A percentile compares a stretch with the other conserved stretches of the same genome.
Conservation (phyloP, 2,329 filamentous ascomycete species). For the Mycocentrospora acerina region DNA sequence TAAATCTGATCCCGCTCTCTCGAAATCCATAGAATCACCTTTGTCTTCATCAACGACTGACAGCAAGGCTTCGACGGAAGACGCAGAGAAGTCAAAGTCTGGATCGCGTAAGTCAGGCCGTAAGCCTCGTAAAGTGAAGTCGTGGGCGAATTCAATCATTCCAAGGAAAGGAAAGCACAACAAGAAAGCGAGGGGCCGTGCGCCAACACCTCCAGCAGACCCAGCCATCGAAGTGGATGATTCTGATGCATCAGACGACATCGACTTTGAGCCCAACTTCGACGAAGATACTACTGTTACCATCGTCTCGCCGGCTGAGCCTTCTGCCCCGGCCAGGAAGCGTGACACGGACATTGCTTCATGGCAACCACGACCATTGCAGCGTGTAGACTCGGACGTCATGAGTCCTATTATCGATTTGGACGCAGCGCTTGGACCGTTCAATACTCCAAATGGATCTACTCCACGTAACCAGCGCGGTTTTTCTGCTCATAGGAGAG, state of each 20-base stretch:
- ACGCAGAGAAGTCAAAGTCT: slow-evolving; percentile 47
- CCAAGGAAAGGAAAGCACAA: slow-evolving; percentile 60
- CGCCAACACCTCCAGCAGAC: slow-evolving; percentile 33
- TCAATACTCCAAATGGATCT: slow-evolving; percentile 77
- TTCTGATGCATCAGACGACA: slow-evolving; percentile 37
- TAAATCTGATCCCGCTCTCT: slow-evolving; percentile 38
- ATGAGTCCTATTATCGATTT: slow-evolving; percentile 86
- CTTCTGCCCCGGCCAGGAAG: too few relatives aligned
- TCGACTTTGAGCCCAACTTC: slow-evolving; percentile 44
- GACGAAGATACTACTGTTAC: slow-evolving; percentile 46
- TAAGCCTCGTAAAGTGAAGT: slow-evolving; percentile 70
- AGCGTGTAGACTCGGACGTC: slow-evolving; percentile 55
- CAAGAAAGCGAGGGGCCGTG: slow-evolving; percentile 47
- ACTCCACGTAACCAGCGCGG: slow-evolving; percentile 57
- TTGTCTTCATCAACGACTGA: slow-evolving; percentile 27
- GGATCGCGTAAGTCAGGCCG: slow-evolving; percentile 57
- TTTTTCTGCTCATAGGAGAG: slow-evolving; percentile 55
- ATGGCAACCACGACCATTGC: slow-evolving; percentile 41
- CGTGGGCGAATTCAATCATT: slow-evolving; percentile 69
- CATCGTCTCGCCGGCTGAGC: slow-evolving; percentile 39
- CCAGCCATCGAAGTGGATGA: slow-evolving; percentile 28
- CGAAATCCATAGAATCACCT: slow-evolving; percentile 27
- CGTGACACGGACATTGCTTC: slow-evolving; percentile 38
- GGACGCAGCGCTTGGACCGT: slow-evolving; percentile 88
- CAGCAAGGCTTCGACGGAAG: slow-evolving; percentile 32